Evolutionary conservation across 306 rosid genomes (phyloP).

Genomic region (Chamaecrista fasciculata): DNA sequence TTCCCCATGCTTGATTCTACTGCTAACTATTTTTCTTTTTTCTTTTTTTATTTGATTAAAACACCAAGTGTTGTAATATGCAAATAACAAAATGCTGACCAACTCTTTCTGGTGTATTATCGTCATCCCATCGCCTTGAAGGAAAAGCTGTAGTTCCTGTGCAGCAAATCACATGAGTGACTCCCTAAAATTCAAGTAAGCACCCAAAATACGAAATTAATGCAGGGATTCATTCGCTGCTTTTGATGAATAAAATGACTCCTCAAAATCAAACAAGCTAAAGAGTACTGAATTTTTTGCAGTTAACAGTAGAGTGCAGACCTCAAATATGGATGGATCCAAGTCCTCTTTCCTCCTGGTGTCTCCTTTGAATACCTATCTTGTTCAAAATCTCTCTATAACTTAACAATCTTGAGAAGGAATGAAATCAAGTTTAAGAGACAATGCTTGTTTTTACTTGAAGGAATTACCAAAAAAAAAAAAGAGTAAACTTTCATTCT

Average conservation of each 20-base stretch:
- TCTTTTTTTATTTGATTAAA: constrained; percentile 12
- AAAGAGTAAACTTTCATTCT: too few relatives aligned
- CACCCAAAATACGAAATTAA: neutral
- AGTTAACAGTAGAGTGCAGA: constrained; percentile 21
- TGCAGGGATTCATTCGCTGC: constrained; percentile 15
- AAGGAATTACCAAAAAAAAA: neutral
- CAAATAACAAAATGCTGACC: constrained; percentile 50
- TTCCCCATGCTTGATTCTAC: constrained; percentile 17
- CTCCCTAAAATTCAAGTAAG: constrained; percentile 59
- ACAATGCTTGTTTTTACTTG: constrained; percentile 4
- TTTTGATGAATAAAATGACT: neutral
- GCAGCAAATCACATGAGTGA: constrained; percentile 95
- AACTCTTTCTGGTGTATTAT: constrained; percentile 87
- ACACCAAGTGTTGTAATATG: neutral
- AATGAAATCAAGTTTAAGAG: constrained; percentile 13
- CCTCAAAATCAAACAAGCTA: neutral
- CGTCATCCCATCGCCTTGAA: constrained; percentile 86
- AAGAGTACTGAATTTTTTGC: neutral
- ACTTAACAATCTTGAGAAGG: constrained; percentile 26
- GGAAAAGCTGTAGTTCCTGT: constrained; percentile 98
- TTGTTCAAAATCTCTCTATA: constrained; percentile 34
- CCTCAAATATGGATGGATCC: constrained; percentile 85
- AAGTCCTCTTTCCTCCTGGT: constrained; percentile 70
- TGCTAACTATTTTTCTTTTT: constrained; percentile 25
- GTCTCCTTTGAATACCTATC: constrained; percentile 76